Percentiles rank a stretch among this genome's conserved stretches.
Conservation (phyloP, 352 stramenopile genomes). For the Phytophthora crassamura region DNA sequence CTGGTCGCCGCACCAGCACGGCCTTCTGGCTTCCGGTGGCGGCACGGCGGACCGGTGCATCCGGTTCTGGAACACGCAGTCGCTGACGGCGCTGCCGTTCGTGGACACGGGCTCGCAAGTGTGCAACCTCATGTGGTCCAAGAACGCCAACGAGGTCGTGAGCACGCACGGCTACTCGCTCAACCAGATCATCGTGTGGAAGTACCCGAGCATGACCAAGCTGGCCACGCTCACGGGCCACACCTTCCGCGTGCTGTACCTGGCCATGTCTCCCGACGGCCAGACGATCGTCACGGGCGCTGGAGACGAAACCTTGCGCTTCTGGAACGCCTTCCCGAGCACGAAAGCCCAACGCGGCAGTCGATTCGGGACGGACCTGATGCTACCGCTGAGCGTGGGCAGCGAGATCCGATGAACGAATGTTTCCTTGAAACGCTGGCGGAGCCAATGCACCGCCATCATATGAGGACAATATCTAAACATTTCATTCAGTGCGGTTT, state of each 20-base stretch:
- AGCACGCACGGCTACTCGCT: conserved; percentile 99
- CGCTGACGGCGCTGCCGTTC: conserved; percentile 85
- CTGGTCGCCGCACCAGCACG: conserved; percentile 97
- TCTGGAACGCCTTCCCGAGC: conserved; percentile 98
- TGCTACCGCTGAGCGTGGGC: conserved; percentile 62
- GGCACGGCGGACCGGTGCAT: conserved; percentile 97
- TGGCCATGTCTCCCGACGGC: conserved; percentile 97
- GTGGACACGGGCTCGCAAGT: conserved; percentile 97
- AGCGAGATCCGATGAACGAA: conserved; percentile 68
- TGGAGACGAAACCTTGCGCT: conserved; percentile 97
- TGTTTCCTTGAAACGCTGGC: conserved; percentile 12
- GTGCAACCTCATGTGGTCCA: conserved; percentile 98
- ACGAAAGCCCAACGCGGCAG: conserved; percentile 57
- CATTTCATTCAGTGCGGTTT: conserved; percentile 26
- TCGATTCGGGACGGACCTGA: conserved; percentile 58
- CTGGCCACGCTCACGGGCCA: conserved; percentile 97
- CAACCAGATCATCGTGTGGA: conserved; percentile 98
- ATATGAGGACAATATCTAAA: conserved; percentile 41
- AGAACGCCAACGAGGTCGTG: conserved; percentile 98
- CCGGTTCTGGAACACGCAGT: conserved; percentile 98
- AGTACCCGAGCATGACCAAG: conserved; percentile 97
- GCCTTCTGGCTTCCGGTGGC: conserved; percentile 94
- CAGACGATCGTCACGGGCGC: conserved; percentile 98
- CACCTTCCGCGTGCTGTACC: conserved; percentile 96
- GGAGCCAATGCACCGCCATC: conserved; percentile 6